phyloP scores from a whole-genome alignment of 208 protist genomes.

The Trypanosoma conorhini region DNA sequence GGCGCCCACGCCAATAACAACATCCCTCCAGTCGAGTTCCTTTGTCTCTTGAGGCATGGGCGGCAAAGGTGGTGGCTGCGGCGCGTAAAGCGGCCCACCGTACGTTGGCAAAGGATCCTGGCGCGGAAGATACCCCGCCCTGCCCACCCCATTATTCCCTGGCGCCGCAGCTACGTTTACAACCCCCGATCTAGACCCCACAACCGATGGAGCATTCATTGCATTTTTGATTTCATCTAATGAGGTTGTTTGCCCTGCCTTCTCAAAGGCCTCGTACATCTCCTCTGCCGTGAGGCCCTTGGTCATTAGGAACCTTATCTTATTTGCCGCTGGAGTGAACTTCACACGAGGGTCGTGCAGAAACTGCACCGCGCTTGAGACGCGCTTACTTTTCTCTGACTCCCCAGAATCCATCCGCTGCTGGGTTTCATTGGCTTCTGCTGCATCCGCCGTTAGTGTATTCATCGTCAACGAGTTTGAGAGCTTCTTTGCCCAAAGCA shows the following conservation, averaged over 20 bases:
- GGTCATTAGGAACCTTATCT: conserved; percentile 75
- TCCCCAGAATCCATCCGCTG: not conserved
- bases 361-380: conserved; percentile 55
- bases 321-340: conserved; percentile 45
- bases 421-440: not conserved
- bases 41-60: conserved; percentile 24
- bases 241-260: conserved; percentile 48
- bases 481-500: not conserved
- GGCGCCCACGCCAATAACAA: conserved; percentile 72
- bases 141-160: not conserved
- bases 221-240: conserved; percentile 48
- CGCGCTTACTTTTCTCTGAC: conserved; percentile 9
- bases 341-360: conserved; percentile 64
- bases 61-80: conserved; percentile 33
- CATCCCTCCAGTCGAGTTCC: conserved; percentile 68
- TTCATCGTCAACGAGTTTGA: conserved; percentile 1
- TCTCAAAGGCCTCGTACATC: conserved; percentile 62
- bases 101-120: not conserved
- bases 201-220: conserved; percentile 7
- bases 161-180: not conserved
- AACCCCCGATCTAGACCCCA: not conserved
- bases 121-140: not conserved
- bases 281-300: conserved; percentile 72
- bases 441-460: not conserved
- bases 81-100: conserved; percentile 39